A percentile compares a stretch with the other conserved stretches of the same genome.
These are phyloP conservation scores for Boletus sp. DNA, from an alignment of 768 basidiomycete genomes.

Conservation along the genomic window DNA sequence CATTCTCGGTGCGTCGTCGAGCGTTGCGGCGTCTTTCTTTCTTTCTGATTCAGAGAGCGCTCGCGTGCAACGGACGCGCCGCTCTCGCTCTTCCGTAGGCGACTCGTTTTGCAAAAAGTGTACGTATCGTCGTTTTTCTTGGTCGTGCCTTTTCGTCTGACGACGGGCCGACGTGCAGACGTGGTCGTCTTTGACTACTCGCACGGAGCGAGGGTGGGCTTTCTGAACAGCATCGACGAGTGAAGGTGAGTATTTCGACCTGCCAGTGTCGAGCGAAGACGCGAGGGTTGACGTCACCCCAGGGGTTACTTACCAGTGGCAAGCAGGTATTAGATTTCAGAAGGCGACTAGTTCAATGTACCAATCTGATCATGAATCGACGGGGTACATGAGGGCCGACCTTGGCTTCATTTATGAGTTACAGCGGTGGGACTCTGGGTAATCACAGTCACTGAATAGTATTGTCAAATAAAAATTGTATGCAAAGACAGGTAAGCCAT, in stretches of 20 bases:
- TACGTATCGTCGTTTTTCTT: constrained; percentile 25
- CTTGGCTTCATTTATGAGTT: neutral
- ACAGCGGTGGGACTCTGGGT: neutral
- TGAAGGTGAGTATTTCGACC: neutral
- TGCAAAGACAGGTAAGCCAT: neutral
- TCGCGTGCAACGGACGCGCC: neutral
- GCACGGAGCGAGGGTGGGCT: constrained; percentile 52
- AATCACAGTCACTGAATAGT: neutral
- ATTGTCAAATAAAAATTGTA: neutral
- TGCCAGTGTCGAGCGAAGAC: neutral
- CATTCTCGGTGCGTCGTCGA: constrained; percentile 20
- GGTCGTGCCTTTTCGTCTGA: neutral
- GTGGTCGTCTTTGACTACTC: constrained; percentile 62
- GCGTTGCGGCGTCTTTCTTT: neutral
- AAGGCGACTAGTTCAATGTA: neutral
- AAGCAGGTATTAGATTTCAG: too few species aligned
- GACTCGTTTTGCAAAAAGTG: constrained; percentile 70
- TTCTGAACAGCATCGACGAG: constrained; percentile 50
- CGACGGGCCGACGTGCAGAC: constrained; percentile 36
- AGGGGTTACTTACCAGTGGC: neutral
- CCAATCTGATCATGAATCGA: neutral
- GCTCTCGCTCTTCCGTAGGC: constrained; percentile 29
- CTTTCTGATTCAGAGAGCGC: too few species aligned
- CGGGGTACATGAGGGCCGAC: neutral
- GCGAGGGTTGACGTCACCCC: neutral